Base-by-base conservation (phyloP, 768 basidiomycete genomes). In the Rhodotorula toruloides region DNA sequence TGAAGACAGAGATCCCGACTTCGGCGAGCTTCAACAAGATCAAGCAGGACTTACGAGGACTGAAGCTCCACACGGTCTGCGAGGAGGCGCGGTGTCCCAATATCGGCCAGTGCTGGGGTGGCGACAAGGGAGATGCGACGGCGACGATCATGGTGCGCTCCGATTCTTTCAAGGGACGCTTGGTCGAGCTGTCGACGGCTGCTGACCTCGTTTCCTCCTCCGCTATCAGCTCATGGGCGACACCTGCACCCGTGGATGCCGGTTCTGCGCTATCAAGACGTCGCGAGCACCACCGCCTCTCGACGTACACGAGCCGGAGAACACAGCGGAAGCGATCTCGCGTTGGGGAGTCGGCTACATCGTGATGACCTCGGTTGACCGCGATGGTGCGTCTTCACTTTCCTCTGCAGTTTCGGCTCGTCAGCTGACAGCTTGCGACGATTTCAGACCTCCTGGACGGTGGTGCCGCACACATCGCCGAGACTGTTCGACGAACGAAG, bases 61-160 rank as follows among this genome's bases (percentile, higher is more conserved):
- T 99, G 4, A 84, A 84, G 13, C 81, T 99, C 54, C 91, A 96
- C 75, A 99, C 96, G 1, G 96, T 99, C 4, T 99, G 96, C 75
- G 96, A 99, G 78, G 96, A 99, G 77, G 96, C 96, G 42, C 84
- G 93, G 68, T 99, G 96, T 81, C 96, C 96, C 0, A 99, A 99
- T 75, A 97, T 99, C 61, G 96, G 94, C n/a, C 94, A 98, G 75
- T 99, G 96, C 75, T 99, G 96, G 96, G 91, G 96, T 47, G 92
- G 92, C 14, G 79, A 78, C 36, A 77, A 77, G 61, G 70, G 58
- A 14, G 86, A 86, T 74, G 96, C 96, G 31, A 99, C 96, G 12
- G 96, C 96, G 17, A 99, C 96, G 5, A 99, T 99, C 77, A 98
- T 99, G 96, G 93, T 90, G 69, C 65, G 82, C 60, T 53, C 43